Conservation (phyloP, 1,284 basidiomycete genomes). For the Ceratobasidium sp. region DNA sequence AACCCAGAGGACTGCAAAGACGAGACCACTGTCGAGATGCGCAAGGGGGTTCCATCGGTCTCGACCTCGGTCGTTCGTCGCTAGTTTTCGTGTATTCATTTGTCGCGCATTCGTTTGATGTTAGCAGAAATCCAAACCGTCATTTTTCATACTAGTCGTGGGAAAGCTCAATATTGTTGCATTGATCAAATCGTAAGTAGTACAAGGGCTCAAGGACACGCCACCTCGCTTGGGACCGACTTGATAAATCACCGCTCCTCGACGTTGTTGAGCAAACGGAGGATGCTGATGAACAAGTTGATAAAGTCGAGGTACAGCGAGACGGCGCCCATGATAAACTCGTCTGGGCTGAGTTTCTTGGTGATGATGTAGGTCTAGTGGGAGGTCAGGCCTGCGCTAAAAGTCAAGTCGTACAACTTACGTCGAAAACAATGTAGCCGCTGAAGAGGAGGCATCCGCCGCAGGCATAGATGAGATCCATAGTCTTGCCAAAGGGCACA, state of each 20-base stretch:
- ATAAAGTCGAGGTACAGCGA: constrained; percentile 84
- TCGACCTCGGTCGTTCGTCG: neutral
- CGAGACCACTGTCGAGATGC: too few species aligned
- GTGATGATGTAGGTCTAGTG: constrained; percentile 79
- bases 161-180: neutral
- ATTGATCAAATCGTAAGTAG: constrained; percentile 10
- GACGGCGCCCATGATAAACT: constrained; percentile 86
- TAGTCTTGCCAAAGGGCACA: constrained; percentile 78
- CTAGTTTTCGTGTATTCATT: neutral
- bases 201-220: neutral
- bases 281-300: constrained; percentile 68
- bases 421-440: constrained; percentile 83
- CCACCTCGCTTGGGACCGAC: constrained; percentile 1
- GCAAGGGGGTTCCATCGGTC: neutral
- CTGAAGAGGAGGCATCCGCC: constrained; percentile 85
- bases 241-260: constrained; percentile 55
- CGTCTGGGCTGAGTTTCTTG: constrained; percentile 82
- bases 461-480: constrained; percentile 81
- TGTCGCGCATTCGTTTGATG: constrained; percentile 16
- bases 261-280: constrained; percentile 72
- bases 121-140: constrained; percentile 11
- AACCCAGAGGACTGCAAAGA: too few species aligned
- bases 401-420: neutral
- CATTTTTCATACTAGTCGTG: constrained; percentile 17
- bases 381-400: constrained; percentile 1